Evolutionary conservation across 345 rosid species (phyloP).

Genomic region (Iberis pinnata): DNA sequence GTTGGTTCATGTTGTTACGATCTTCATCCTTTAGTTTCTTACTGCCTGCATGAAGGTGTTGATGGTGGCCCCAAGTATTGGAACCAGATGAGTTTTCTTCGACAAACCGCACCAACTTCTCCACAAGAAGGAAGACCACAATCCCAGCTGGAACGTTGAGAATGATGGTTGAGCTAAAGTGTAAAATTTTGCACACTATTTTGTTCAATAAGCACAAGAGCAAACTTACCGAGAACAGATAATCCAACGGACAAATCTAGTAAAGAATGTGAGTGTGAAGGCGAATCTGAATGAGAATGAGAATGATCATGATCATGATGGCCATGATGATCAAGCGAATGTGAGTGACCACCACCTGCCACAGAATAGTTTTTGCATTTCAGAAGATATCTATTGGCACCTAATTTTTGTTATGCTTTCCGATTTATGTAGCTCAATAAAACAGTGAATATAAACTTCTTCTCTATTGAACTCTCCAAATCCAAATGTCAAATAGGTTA

Average conservation of each 20-base stretch:
- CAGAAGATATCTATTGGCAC: not conserved
- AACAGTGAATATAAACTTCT: too few species aligned
- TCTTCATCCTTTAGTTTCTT: conserved; percentile 53
- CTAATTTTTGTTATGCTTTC: too few species aligned
- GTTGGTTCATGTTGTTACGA: conserved; percentile 23
- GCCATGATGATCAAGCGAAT: conserved; percentile 52
- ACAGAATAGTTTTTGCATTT: conserved; percentile 1
- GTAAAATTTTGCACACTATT: not conserved
- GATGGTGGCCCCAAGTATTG: conserved; percentile 57
- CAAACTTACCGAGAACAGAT: conserved; percentile 64
- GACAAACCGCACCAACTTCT: conserved; percentile 87
- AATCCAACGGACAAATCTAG: conserved; percentile 85
- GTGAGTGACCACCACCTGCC: conserved; percentile 83
- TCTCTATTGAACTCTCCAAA: too few species aligned
- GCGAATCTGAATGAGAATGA: conserved; percentile 41
- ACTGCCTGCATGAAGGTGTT: conserved; percentile 46
- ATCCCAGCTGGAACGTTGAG: conserved; percentile 73
- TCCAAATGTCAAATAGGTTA: too few species aligned
- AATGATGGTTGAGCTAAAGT: conserved; percentile 26
- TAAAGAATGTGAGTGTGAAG: conserved; percentile 59
- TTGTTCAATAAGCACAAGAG: not conserved
- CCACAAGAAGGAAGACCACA: conserved; percentile 85
- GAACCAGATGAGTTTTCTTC: conserved; percentile 60
- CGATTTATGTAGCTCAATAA: too few species aligned
- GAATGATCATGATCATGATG: conserved; percentile 46